Evolutionary conservation across 2,329 filamentous ascomycete species (phyloP), one percentile per base, ranked within the genome.

Genomic region (Alternaria tenuissima): DNA sequence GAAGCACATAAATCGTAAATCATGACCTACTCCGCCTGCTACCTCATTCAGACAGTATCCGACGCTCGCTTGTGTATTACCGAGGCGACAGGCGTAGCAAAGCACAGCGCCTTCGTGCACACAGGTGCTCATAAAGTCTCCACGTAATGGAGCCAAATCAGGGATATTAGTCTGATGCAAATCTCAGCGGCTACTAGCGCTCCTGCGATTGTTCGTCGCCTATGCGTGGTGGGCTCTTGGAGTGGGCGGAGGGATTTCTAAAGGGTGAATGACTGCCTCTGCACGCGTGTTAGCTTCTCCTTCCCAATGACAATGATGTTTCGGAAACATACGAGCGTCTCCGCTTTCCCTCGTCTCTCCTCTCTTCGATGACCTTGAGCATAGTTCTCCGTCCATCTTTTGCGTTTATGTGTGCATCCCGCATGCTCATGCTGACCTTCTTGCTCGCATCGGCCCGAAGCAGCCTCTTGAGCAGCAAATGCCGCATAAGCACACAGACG

Each of bases 401-500:
- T 4, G 93, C 92, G 80, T 97, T 92, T 52, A 98, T 89, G 72
- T 90, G 86, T 76, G 93, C 93, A 24, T 91, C 92, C 5, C 87
- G 88, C 86, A 98, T 91, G 73, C 91, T 95, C 95, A 99, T 98
- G 63, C 89, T 94, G 12, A 98, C 91, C 81, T 96, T 97, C 77
- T 94, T 89, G 63, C 88, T 87, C 3, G 91, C 89, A 73, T 93
- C 91, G 8, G 92, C 93, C 67, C 86, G 87, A 59, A 99, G 82
- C 24, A 99, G 83, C 58, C 92, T 85, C 79, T 93, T 94, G 52
- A 97, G 84, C 18, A 99, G 85, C n/a, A 99, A 81, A 80, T 97
- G 91, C 49, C 93, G 89, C 94, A 99, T 99, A 63, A 94, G 86
- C 66, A 98, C 87, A 78, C 95, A 98, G 3, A 99, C 95, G 77